phyloP scores from a whole-genome alignment of 768 basidiomycete species.

The Rubroboletus satanas region DNA sequence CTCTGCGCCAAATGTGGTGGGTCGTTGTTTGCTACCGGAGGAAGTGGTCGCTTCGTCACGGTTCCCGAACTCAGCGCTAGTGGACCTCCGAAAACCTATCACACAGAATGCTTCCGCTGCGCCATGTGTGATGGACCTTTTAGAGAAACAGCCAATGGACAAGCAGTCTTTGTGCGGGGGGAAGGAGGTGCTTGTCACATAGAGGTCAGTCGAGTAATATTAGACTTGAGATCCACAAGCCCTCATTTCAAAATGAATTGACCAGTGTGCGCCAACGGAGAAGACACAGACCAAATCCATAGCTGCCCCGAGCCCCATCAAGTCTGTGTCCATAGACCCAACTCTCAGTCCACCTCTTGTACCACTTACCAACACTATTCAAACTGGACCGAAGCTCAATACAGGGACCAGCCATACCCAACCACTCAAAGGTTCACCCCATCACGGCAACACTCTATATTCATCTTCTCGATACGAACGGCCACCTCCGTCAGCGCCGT shows the following conservation, averaged over 20 bases:
- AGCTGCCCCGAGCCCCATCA: constrained; percentile 3
- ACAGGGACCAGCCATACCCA: constrained; percentile 7
- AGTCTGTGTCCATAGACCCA: constrained; percentile 10
- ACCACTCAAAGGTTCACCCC: constrained; percentile 10
- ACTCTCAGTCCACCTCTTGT: constrained; percentile 18
- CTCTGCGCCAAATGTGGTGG: constrained; percentile 59
- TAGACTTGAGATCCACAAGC: neutral
- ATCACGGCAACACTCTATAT: constrained; percentile 14
- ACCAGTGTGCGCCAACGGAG: constrained; percentile 44
- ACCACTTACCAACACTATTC: constrained; percentile 18
- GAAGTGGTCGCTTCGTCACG: constrained; percentile 66
- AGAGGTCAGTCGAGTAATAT: constrained; percentile 35
- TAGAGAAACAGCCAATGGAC: constrained; percentile 55
- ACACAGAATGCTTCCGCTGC: constrained; percentile 75
- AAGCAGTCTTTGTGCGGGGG: constrained; percentile 67
- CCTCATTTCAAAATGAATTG: constrained; percentile 4
- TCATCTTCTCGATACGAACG: constrained; percentile 33
- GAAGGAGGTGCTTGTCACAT: constrained; percentile 66
- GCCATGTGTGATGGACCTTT: constrained; percentile 60
- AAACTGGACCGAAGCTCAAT: constrained; percentile 3
- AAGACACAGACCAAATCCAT: constrained; percentile 18
- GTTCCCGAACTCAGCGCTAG: constrained; percentile 49
- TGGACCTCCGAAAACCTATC: constrained; percentile 57
- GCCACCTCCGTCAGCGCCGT: constrained; percentile 14
- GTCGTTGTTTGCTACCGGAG: constrained; percentile 52